These are phyloP conservation scores for Yamagishiella unicocca DNA, from an alignment of 139 green algal species.

Conservation along the genomic window DNA sequence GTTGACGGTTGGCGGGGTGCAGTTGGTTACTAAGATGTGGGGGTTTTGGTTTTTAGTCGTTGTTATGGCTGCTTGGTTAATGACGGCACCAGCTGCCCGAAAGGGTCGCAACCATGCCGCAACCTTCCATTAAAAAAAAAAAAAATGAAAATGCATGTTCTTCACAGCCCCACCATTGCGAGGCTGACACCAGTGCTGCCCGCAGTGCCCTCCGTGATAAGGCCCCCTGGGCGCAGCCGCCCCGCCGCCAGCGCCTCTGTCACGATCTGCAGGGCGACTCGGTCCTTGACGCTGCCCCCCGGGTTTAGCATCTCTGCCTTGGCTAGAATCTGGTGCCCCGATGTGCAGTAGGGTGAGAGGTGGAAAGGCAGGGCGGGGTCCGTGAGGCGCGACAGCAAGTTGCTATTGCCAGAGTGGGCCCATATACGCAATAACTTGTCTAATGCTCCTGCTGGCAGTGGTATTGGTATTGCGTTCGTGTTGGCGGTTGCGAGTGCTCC, in stretches of 20 bases:
- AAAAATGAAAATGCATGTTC: too few species aligned
- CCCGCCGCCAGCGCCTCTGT: conserved; percentile 77
- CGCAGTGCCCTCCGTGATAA: conserved; percentile 94
- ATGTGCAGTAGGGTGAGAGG: not conserved
- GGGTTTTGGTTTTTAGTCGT: too few species aligned
- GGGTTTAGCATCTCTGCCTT: conserved; percentile 97
- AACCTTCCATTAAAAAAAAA: too few species aligned
- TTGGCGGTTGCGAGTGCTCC: too few species aligned
- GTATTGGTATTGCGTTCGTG: too few species aligned
- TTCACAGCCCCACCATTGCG: conserved; percentile 85
- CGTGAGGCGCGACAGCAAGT: not conserved
- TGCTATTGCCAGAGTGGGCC: not conserved
- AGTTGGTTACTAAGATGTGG: too few species aligned
- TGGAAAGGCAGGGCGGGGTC: not conserved
- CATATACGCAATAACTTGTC: not conserved
- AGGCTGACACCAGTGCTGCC: conserved; percentile 92
- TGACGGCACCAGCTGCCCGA: too few species aligned
- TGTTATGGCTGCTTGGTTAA: too few species aligned
- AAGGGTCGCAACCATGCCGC: too few species aligned
- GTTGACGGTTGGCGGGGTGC: too few species aligned
- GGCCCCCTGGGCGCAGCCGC: conserved; percentile 73
- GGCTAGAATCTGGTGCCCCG: conserved; percentile 76
- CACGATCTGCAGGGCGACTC: conserved; percentile 91
- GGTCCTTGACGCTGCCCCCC: conserved; percentile 91
- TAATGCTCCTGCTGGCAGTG: too few species aligned